phyloP scores from a whole-genome alignment of 495 filamentous ascomycete species.

The Penicillium simplicissimum region DNA sequence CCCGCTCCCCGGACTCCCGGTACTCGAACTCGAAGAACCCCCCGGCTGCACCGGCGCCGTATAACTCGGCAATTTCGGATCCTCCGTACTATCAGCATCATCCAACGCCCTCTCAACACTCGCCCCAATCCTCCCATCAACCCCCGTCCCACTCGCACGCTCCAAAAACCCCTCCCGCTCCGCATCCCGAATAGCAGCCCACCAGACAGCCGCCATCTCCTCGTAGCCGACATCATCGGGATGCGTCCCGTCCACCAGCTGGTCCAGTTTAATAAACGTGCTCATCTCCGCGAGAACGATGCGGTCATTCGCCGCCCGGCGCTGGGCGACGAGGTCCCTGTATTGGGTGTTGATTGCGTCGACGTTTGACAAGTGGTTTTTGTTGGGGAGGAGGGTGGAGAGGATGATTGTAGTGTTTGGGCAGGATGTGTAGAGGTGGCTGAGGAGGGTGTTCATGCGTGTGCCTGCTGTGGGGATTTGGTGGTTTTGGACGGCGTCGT shows the following conservation, averaged over 20 bases:
- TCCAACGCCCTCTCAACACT: constrained; percentile 15
- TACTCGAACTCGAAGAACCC: not conserved
- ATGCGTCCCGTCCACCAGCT: constrained; percentile 51
- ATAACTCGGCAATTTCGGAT: constrained; percentile 19
- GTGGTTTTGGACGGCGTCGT: constrained; percentile 45
- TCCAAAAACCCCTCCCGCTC: constrained; percentile 24
- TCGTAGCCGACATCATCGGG: constrained; percentile 51
- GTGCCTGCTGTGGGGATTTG: constrained; percentile 28
- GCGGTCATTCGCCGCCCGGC: constrained; percentile 29
- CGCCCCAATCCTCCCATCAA: constrained; percentile 21
- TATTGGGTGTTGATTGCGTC: constrained; percentile 42
- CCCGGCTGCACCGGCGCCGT: constrained; percentile 14
- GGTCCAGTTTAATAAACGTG: constrained; percentile 30
- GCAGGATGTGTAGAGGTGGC: constrained; percentile 37
- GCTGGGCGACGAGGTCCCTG: constrained; percentile 28
- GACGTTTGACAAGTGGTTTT: constrained; percentile 17
- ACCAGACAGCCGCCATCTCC: constrained; percentile 57
- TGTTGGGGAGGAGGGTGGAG: constrained; percentile 50
- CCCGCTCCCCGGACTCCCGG: not conserved
- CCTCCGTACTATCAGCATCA: constrained; percentile 17
- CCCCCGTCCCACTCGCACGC: constrained; percentile 1
- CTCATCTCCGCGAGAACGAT: constrained; percentile 54
- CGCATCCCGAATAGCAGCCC: constrained; percentile 38
- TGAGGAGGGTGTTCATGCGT: constrained; percentile 37
- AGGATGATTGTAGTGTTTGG: constrained; percentile 49